Conservation (phyloP, 495 filamentous ascomycete species). For the Hypoxylon rickii region DNA sequence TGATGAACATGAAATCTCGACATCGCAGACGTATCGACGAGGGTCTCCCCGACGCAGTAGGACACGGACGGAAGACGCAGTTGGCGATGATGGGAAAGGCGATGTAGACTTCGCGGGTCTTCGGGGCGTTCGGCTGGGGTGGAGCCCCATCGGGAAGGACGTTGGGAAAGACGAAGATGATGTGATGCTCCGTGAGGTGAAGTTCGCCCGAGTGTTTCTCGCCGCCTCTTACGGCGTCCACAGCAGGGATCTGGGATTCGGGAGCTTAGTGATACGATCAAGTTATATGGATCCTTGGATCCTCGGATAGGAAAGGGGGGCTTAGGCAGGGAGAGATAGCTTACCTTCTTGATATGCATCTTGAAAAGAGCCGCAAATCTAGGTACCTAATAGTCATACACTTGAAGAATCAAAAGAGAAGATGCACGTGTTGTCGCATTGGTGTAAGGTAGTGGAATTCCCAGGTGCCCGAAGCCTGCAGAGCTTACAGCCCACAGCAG, state of each 20-base stretch:
- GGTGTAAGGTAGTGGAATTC: slow-evolving; percentile 14
- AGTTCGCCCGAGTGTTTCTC: slow-evolving; percentile 41
- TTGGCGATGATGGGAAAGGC: slow-evolving; percentile 88
- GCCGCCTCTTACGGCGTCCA: slow-evolving; percentile 38
- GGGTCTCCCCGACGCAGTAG: slow-evolving; percentile 68
- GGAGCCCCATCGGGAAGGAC: slow-evolving; percentile 9
- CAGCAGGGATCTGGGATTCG: slow-evolving; percentile 32
- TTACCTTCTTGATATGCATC: slow-evolving; percentile 34
- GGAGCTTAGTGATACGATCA: slow-evolving; percentile 17
- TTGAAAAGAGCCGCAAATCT: slow-evolving; percentile 2
- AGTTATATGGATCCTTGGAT: background rate
- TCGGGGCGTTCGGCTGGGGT: slow-evolving; percentile 39
- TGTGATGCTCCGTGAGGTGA: slow-evolving; percentile 39
- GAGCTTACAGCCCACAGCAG: slow-evolving; percentile 4
- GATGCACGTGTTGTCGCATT: slow-evolving; percentile 18
- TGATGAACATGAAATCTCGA: slow-evolving; percentile 90
- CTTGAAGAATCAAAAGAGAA: background rate
- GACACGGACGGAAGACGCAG: slow-evolving; percentile 72
- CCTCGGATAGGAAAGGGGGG: too few relatives aligned
- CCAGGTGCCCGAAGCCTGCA: slow-evolving; percentile 17
- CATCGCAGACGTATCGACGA: slow-evolving; percentile 88
- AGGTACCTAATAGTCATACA: slow-evolving; percentile 4
- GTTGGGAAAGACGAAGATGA: slow-evolving; percentile 36
- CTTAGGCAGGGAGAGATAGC: background rate
- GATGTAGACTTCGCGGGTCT: slow-evolving; percentile 83